Evolutionary conservation across 2,329 filamentous ascomycete species (phyloP), one percentile per base, ranked within the genome.

Genomic region (Verticillium klebahnii): DNA sequence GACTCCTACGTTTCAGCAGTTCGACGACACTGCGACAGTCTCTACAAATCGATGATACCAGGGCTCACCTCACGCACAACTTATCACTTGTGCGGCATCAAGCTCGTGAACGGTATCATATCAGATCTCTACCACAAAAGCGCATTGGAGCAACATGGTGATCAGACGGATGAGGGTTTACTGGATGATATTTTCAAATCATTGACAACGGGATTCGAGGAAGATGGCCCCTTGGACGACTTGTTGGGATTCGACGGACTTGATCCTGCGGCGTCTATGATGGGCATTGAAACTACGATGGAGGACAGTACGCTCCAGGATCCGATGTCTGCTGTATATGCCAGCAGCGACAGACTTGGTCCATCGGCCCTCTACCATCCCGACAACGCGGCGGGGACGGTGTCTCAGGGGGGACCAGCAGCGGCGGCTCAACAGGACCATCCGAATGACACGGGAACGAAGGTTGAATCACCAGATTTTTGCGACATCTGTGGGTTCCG

Each of bases 401-500:
- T 50, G n/a, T 9, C n/a, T 9, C n/a, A 14, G 19, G 19, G 6
- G 9, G 14, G 29, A 39, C 31, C 25, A 25, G 45, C 56, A 17
- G 45, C 23, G 34, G 52, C n/a, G 19, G 29, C 29, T 29, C 40
- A 45, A 12, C 45, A 31, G 19, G 39, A n/a, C n/a, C 17, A 23
- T 19, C 15, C 23, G 3, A 37, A 57, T 12, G 34, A 57, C 5
- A 31, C 32, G 5, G 55, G 56, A 36, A 52, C 61, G 6, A 79
- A 79, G 62, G 63, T 75, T 1, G 80, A 82, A 62, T 77, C 81
- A 0, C 70, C 78, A 56, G 75, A 77, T 58, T 75, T 75, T 64
- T 85, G 83, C 67, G 77, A 80, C 25, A 72, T 83, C 19, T 86
- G 83, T 63, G 81, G 79, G 2, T 85, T 85, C 70, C 76, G 81